A percentile compares a stretch with the other conserved stretches of the same genome.
Evolutionary conservation across 2,329 filamentous ascomycete genomes (phyloP).

Genomic region (Colletotrichum nymphaeae): DNA sequence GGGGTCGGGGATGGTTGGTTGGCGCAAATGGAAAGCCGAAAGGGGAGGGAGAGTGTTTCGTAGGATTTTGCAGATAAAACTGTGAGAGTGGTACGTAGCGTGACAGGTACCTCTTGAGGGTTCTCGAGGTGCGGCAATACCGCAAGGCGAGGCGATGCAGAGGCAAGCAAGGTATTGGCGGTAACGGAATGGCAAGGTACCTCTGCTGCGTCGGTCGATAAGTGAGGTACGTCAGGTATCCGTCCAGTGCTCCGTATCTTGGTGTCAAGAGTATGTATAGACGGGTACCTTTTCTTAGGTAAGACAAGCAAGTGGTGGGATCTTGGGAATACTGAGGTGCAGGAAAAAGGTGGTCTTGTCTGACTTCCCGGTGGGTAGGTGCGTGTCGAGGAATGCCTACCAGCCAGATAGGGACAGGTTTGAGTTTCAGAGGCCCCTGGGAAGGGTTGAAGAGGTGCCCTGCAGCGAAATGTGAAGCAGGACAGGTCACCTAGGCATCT

Average conservation of each 20-base stretch:
- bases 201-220: not conserved
- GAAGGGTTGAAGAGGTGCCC: conserved; percentile 15
- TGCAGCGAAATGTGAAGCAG: conserved; percentile 5
- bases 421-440: conserved; percentile 35
- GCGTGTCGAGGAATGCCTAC: conserved; percentile 22
- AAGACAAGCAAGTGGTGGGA: not conserved
- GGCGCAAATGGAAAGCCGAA: conserved; percentile 24
- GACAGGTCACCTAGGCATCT: not conserved
- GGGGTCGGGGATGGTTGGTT: conserved; percentile 21
- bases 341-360: conserved; percentile 10
- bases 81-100: conserved; percentile 29
- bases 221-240: not conserved
- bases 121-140: not conserved
- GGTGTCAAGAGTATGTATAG: too few species aligned
- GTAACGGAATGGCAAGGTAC: not conserved
- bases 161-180: not conserved
- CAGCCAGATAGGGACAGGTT: conserved; percentile 35
- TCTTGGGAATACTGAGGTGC: not conserved
- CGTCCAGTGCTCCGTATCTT: too few species aligned
- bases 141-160: not conserved
- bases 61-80: conserved; percentile 33
- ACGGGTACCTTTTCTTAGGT: not conserved
- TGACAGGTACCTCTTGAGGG: conserved; percentile 15
- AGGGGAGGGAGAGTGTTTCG: conserved; percentile 33
- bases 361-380: conserved; percentile 13